phyloP scores from a whole-genome alignment of 176 grass and related monocot species.

The Lolium multiflorum region DNA sequence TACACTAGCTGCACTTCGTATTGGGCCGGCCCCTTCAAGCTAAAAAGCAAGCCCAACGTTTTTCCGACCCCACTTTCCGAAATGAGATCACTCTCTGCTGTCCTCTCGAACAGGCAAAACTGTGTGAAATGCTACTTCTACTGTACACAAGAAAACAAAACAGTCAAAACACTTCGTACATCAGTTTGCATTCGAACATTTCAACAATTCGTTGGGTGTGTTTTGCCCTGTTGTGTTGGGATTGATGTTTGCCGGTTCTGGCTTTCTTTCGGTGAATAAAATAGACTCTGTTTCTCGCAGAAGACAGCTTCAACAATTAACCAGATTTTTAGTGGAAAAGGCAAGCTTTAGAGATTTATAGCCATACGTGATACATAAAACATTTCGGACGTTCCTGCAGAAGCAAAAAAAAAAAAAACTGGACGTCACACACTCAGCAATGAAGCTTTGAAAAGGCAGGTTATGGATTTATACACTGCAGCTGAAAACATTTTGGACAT shows the following conservation, averaged over 20 bases:
- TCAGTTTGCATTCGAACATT: too few species aligned
- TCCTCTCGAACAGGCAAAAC: neutral
- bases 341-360: neutral
- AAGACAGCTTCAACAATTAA: too few species aligned
- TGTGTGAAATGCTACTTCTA: neutral
- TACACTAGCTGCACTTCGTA: neutral
- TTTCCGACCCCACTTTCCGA: neutral
- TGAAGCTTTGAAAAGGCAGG: neutral
- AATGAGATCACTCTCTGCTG: neutral
- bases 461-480: neutral
- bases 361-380: neutral
- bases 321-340: neutral
- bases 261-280: too few species aligned
- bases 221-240: too few species aligned
- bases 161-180: too few species aligned
- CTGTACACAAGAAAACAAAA: neutral
- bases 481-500: neutral
- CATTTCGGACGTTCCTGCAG: neutral
- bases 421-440: neutral
- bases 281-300: too few species aligned
- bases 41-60: neutral
- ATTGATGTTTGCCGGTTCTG: too few species aligned
- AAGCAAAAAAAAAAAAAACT: too few species aligned
- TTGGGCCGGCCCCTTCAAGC: neutral
- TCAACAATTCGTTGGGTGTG: too few species aligned